phyloP scores from a whole-genome alignment of 2,329 filamentous ascomycete genomes.

The Fusarium coffeatum region DNA sequence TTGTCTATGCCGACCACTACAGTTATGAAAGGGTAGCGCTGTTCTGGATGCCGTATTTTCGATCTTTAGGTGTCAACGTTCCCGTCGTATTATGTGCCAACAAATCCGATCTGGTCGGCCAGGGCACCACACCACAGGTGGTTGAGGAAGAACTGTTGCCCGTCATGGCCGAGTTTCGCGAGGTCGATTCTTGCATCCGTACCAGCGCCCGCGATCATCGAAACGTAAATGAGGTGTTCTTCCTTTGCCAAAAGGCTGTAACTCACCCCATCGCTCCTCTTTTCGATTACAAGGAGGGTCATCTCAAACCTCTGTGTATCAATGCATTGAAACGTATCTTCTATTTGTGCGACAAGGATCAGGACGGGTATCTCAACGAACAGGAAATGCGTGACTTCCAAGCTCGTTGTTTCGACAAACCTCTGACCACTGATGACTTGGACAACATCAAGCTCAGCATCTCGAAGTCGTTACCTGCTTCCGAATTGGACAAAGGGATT shows the following conservation, averaged over 20 bases:
- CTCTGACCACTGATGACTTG: constrained; percentile 82
- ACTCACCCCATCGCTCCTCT: constrained; percentile 96
- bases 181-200: constrained; percentile 97
- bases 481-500: constrained; percentile 76
- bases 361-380: constrained; percentile 92
- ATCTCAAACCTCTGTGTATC: constrained; percentile 88
- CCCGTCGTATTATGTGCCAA: constrained; percentile 97
- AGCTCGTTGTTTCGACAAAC: constrained; percentile 89
- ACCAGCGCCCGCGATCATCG: constrained; percentile 91
- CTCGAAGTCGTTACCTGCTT: constrained; percentile 72
- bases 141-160: constrained; percentile 98
- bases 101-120: constrained; percentile 88
- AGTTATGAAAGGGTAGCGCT: constrained; percentile 97
- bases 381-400: constrained; percentile 93
- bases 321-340: constrained; percentile 91
- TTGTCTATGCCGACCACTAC: constrained; percentile 98
- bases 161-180: constrained; percentile 98
- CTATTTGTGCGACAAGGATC: constrained; percentile 95
- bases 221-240: constrained; percentile 97
- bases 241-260: constrained; percentile 97
- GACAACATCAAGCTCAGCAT: constrained; percentile 92
- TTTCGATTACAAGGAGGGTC: constrained; percentile 93
- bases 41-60: constrained; percentile 99
- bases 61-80: constrained; percentile 97
- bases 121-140: constrained; percentile 82